These are phyloP conservation scores for Rutstroemia sp. DNA, from an alignment of 2,329 filamentous ascomycete species.

Conservation along the genomic window DNA sequence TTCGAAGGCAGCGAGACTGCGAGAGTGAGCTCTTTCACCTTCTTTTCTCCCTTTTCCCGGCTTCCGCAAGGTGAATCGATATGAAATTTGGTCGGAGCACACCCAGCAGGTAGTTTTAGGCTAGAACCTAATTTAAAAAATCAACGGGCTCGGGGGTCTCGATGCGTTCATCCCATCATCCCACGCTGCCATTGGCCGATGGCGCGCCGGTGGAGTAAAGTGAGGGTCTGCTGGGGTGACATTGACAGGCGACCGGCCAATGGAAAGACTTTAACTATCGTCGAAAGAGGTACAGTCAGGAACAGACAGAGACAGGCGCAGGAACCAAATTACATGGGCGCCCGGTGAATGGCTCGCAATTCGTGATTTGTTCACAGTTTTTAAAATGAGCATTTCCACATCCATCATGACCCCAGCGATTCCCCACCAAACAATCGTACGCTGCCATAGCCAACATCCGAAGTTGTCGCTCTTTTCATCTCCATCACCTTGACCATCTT, in stretches of 20 bases:
- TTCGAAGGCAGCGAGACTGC: no score
- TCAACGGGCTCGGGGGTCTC: no score
- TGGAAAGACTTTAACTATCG: not conserved
- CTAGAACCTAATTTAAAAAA: not conserved
- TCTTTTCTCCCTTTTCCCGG: no score
- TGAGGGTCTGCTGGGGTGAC: no score
- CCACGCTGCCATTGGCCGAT: not conserved
- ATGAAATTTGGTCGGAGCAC: no score
- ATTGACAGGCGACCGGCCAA: no score
- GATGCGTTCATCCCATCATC: not conserved
- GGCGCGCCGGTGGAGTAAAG: not conserved
- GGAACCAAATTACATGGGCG: no score
- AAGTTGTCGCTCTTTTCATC: no score
- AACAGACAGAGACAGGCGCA: no score
- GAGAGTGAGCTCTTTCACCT: no score
- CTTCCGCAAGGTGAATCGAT: no score
- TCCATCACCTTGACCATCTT: no score
- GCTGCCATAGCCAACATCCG: not conserved
- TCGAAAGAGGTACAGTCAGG: not conserved
- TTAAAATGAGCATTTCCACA: slow-evolving; percentile 7
- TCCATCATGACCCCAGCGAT: not conserved
- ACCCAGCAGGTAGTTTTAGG: not conserved
- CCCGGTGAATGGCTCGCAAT: not conserved
- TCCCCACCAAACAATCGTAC: not conserved
- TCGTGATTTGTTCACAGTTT: not conserved